Conservation (phyloP, 2,329 filamentous ascomycete species). For the Fusarium sp. region DNA sequence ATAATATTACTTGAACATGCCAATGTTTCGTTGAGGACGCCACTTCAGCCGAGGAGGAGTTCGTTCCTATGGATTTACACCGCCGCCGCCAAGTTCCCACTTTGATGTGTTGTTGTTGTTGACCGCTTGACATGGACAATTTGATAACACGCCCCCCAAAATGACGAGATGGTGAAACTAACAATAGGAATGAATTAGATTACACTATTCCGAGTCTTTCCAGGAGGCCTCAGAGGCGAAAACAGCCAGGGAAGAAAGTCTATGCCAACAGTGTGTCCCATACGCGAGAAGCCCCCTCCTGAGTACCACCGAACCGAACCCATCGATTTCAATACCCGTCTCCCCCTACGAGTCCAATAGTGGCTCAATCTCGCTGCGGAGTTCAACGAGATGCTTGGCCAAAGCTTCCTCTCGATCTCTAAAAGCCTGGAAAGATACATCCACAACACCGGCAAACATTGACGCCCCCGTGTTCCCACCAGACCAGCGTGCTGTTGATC, state of each 20-base stretch:
- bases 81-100: neutral
- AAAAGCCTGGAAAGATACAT: constrained; percentile 45
- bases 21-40: neutral
- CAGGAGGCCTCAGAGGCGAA: neutral
- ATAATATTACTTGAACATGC: neutral
- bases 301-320: neutral
- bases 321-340: neutral
- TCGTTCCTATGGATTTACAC: neutral
- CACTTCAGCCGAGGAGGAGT: too few relatives aligned
- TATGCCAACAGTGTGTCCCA: constrained; percentile 7
- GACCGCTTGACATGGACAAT: neutral
- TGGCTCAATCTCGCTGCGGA: constrained; percentile 49
- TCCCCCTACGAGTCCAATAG: constrained; percentile 41
- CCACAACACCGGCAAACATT: constrained; percentile 48
- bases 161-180: neutral
- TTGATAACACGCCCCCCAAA: neutral
- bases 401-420: constrained; percentile 49
- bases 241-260: neutral
- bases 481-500: constrained; percentile 45
- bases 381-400: constrained; percentile 45
- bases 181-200: constrained; percentile 22
- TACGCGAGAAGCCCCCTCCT: neutral
- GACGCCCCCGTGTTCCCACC: constrained; percentile 40
- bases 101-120: neutral
- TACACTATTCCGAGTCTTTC: neutral